Evolutionary conservation across 495 filamentous ascomycete genomes (phyloP).

Genomic region (Ascobolus immersus): DNA sequence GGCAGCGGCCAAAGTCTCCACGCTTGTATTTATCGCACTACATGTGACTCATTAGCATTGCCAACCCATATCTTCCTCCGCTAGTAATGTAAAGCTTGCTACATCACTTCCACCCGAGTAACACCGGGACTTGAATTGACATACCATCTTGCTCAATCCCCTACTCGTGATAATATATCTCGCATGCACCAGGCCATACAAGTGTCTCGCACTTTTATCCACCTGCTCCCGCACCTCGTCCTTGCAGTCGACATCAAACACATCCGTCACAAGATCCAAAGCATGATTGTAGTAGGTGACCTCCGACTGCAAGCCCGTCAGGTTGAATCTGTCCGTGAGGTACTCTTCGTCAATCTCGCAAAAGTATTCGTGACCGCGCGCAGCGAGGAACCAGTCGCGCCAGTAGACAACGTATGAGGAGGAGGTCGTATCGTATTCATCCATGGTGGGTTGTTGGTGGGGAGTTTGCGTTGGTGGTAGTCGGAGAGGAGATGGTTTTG

Average conservation of each 20-base stretch:
- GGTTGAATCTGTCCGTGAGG: constrained; percentile 90
- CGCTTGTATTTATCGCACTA: constrained; percentile 98
- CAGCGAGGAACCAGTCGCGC: constrained; percentile 99
- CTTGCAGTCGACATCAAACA: constrained; percentile 96
- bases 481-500: too few species aligned
- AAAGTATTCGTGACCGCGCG: constrained; percentile 94
- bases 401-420: too few species aligned
- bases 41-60: constrained; percentile 1
- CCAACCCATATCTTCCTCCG: too few species aligned
- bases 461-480: too few species aligned
- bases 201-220: constrained; percentile 84
- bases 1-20: constrained; percentile 92
- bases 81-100: background rate
- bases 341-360: constrained; percentile 99
- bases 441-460: too few species aligned
- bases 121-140: constrained; percentile 8
- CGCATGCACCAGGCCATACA: constrained; percentile 91
- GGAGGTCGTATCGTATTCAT: too few species aligned
- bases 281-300: constrained; percentile 98
- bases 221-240: constrained; percentile 95
- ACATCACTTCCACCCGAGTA: background rate
- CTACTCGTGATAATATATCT: constrained; percentile 92
- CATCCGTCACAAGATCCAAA: constrained; percentile 95
- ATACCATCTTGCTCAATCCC: constrained; percentile 87
- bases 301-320: constrained; percentile 89